Percentiles rank a stretch among this genome's conserved stretches.
These are phyloP conservation scores for Grosmannia serpens DNA, from an alignment of 2,329 filamentous ascomycete species.

Conservation along the genomic window DNA sequence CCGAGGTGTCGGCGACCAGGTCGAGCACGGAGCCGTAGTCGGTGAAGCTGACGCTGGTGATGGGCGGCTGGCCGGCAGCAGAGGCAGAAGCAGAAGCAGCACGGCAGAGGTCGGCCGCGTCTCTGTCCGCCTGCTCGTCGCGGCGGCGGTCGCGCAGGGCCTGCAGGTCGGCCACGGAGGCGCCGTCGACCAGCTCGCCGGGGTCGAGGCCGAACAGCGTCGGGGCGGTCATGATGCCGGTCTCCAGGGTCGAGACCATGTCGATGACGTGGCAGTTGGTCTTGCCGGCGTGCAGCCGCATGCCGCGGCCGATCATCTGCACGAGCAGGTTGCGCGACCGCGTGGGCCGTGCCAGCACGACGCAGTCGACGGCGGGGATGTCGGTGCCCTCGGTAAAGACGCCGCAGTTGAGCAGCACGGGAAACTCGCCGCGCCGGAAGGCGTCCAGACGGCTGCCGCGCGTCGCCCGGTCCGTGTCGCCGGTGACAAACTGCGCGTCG, in stretches of 20 bases:
- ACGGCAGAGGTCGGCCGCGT: not conserved
- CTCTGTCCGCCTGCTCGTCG: not conserved
- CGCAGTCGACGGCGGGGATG: constrained; percentile 93
- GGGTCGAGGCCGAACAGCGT: constrained; percentile 91
- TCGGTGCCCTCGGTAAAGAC: constrained; percentile 97
- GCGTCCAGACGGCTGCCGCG: constrained; percentile 60
- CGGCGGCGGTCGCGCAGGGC: constrained; percentile 29
- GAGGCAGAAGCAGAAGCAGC: not conserved
- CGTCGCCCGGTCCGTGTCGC: constrained; percentile 59
- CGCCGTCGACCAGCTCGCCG: constrained; percentile 58
- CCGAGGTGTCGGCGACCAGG: constrained; percentile 69
- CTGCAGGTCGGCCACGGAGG: constrained; percentile 50
- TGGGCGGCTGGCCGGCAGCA: not conserved
- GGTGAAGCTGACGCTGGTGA: constrained; percentile 58
- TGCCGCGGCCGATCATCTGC: constrained; percentile 94
- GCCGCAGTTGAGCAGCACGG: constrained; percentile 86
- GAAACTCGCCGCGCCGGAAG: constrained; percentile 67
- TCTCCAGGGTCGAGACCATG: constrained; percentile 77
- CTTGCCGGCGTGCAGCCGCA: constrained; percentile 73
- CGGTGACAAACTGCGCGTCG: constrained; percentile 77
- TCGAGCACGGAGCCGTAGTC: constrained; percentile 91
- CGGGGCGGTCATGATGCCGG: constrained; percentile 79
- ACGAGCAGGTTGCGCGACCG: constrained; percentile 86
- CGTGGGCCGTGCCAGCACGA: constrained; percentile 78
- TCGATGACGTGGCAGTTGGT: constrained; percentile 89